phyloP scores from a whole-genome alignment of 2,329 filamentous ascomycete species.

The Akanthomyces muscarius region DNA sequence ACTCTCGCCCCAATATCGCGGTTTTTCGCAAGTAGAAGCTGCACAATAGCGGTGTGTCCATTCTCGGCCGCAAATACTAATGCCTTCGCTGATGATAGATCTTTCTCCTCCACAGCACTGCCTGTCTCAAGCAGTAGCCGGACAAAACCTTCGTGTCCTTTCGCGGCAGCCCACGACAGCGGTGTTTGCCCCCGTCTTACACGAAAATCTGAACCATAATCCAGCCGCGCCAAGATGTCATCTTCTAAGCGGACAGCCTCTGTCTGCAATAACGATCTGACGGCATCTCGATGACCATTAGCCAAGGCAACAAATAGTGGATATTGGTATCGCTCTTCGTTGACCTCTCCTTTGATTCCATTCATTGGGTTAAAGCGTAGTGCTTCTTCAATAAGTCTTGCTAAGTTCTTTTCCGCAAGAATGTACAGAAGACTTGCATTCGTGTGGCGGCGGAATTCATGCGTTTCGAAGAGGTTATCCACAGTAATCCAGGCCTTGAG shows the following conservation, averaged over 20 bases:
- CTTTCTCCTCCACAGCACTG: no score
- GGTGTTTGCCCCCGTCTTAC: no score
- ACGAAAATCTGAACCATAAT: neutral
- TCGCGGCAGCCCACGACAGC: neutral
- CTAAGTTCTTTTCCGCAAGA: neutral
- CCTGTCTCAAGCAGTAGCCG: no score
- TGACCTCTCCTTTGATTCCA: no score
- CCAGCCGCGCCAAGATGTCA: neutral
- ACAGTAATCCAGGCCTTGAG: neutral
- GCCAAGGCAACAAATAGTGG: slow-evolving; percentile 3
- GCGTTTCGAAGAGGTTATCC: slow-evolving; percentile 8
- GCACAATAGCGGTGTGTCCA: no score
- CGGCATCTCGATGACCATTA: neutral
- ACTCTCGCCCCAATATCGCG: neutral
- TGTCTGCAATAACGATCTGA: neutral
- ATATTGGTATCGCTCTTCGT: no score
- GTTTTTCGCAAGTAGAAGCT: no score
- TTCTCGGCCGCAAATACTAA: no score
- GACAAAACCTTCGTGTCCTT: neutral
- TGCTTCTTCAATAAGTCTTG: no score
- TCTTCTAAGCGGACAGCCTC: neutral
- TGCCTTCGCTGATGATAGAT: no score
- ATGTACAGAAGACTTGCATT: slow-evolving; percentile 18
- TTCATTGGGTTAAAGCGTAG: no score
- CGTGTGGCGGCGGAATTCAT: neutral